These are phyloP conservation scores for Ogataea corticis DNA, from an alignment of 805 yeast species.

Conservation along the genomic window DNA sequence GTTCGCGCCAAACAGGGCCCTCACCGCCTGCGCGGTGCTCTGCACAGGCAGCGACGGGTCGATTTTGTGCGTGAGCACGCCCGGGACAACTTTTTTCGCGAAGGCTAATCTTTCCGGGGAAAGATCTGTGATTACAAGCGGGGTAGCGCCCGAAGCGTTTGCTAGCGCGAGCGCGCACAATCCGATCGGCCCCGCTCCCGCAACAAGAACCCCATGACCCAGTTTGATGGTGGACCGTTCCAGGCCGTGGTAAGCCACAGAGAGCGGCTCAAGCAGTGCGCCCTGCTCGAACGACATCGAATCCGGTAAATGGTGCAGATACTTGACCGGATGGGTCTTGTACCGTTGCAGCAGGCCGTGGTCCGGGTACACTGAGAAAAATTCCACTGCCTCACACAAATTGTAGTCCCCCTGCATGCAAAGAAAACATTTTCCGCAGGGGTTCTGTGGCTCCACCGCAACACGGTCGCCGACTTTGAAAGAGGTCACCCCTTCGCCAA, in stretches of 20 bases:
- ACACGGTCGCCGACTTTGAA: constrained; percentile 48
- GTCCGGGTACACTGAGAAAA: constrained; percentile 39
- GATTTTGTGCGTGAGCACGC: constrained; percentile 44
- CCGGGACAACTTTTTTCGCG: constrained; percentile 48
- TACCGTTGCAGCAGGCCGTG: constrained; percentile 42
- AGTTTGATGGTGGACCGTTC: constrained; percentile 44
- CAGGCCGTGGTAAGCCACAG: constrained; percentile 53
- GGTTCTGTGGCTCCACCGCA: constrained; percentile 54
- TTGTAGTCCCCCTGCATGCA: constrained; percentile 42
- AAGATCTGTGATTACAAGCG: constrained; percentile 51
- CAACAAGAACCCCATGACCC: constrained; percentile 47
- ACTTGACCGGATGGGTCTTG: constrained; percentile 34
- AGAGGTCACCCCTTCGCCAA: constrained; percentile 47
- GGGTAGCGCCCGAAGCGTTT: constrained; percentile 53
- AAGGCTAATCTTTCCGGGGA: constrained; percentile 43
- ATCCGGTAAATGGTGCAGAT: constrained; percentile 41
- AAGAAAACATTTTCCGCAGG: constrained; percentile 44
- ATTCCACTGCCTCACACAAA: constrained; percentile 39
- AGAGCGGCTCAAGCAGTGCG: constrained; percentile 54
- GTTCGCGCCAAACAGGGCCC: constrained; percentile 35
- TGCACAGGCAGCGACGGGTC: constrained; percentile 31
- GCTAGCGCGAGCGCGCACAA: constrained; percentile 47
- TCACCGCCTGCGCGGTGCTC: constrained; percentile 41
- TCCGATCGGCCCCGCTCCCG: constrained; percentile 64
- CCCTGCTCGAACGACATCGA: constrained; percentile 50